Percentiles rank a stretch among this genome's conserved stretches.
Evolutionary conservation across 441 rosid genomes (phyloP).

Genomic region (Jatropha podagrica): DNA sequence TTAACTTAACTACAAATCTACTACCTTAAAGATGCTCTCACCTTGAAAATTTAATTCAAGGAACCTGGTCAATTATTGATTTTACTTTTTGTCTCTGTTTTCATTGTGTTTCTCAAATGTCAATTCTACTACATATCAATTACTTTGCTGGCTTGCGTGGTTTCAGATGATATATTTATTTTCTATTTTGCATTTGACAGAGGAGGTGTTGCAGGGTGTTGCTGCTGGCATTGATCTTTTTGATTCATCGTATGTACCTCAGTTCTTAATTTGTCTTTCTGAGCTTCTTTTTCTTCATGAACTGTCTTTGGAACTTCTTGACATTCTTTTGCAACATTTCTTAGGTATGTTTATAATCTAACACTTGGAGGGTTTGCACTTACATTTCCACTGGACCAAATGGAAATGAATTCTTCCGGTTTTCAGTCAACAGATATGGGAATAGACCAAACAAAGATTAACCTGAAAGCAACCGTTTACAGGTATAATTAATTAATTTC

Average conservation of each 20-base stretch:
- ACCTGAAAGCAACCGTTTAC: constrained; percentile 57
- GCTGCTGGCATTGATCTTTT: constrained; percentile 74
- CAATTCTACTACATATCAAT: not conserved
- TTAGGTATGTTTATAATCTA: constrained; percentile 67
- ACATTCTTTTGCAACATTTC: constrained; percentile 14
- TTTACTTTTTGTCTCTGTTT: not conserved
- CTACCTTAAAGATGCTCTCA: not conserved
- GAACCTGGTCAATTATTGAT: not conserved
- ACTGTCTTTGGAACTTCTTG: not conserved
- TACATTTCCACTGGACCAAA: constrained; percentile 45
- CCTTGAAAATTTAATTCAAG: not conserved
- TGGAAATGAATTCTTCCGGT: constrained; percentile 21
- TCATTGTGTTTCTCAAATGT: not conserved
- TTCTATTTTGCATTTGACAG: constrained; percentile 33
- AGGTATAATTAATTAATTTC: constrained; percentile 33
- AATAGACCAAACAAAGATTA: constrained; percentile 53
- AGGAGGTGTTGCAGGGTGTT: constrained; percentile 76
- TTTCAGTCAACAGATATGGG: constrained; percentile 28
- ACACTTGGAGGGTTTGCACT: constrained; percentile 72
- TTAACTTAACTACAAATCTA: not conserved
- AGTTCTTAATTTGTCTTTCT: constrained; percentile 4
- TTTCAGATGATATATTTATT: not conserved
- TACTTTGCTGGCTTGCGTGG: not conserved
- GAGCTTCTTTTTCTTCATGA: not conserved
- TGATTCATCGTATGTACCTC: constrained; percentile 51